Conservation (phyloP, 371 early-diverging fungal genomes). For the Thermomucor indicae-seudaticae region DNA sequence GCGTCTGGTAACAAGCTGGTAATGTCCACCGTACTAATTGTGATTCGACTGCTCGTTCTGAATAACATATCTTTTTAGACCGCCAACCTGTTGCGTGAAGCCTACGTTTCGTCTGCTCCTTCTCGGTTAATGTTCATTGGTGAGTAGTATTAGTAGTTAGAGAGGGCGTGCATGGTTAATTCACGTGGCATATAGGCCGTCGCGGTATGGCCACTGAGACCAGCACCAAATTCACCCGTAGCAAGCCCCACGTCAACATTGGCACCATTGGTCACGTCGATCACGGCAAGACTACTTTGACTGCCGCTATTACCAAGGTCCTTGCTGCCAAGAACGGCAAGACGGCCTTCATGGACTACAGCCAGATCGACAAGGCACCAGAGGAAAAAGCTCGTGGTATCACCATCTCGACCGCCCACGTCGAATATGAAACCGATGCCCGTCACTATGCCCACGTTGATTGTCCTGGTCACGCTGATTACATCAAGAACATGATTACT, state of each 20-base stretch:
- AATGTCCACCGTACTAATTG: constrained; percentile 7
- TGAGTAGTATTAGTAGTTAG: constrained; percentile 10
- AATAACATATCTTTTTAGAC: constrained; percentile 17
- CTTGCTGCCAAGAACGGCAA: constrained; percentile 68
- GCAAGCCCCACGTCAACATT: constrained; percentile 99
- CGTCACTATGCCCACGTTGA: constrained; percentile 98
- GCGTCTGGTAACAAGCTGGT: constrained; percentile 43
- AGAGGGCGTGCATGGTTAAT: not conserved
- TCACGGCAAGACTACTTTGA: constrained; percentile 99
- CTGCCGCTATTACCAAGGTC: constrained; percentile 98
- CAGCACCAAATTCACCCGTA: constrained; percentile 60
- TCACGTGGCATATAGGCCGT: constrained; percentile 21
- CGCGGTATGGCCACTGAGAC: constrained; percentile 45
- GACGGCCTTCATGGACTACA: constrained; percentile 92
- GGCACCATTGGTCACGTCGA: constrained; percentile 99
- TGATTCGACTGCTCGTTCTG: not conserved
- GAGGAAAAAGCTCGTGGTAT: constrained; percentile 98
- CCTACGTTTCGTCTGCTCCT: constrained; percentile 33
- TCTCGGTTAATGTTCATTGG: constrained; percentile 41
- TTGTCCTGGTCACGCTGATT: constrained; percentile 99
- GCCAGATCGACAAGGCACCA: constrained; percentile 96
- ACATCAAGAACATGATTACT: constrained; percentile 99
- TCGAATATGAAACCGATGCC: constrained; percentile 89
- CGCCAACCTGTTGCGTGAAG: constrained; percentile 34
- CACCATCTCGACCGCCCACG: constrained; percentile 95